These are phyloP conservation scores for Gamarada debralockiae DNA, from an alignment of 495 filamentous ascomycete genomes.

Conservation along the genomic window DNA sequence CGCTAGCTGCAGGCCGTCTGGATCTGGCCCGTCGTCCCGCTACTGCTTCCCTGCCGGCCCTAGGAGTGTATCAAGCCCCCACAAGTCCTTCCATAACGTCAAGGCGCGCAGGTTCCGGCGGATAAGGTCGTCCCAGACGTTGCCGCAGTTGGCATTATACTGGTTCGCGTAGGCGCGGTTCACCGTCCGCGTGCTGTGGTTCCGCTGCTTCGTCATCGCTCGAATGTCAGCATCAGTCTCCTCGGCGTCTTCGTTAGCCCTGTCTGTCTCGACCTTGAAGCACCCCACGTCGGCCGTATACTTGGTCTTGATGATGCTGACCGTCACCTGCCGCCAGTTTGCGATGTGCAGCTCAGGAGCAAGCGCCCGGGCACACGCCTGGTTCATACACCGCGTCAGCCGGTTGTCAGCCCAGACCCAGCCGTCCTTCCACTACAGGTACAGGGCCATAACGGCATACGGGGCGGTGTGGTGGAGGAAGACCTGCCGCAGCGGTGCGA, in stretches of 20 bases:
- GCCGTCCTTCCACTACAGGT: conserved; percentile 3
- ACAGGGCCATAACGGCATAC: conserved; percentile 1
- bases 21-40: background rate
- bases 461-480: conserved; percentile 6
- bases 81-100: conserved; percentile 10
- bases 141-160: conserved; percentile 7
- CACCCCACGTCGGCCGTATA: background rate
- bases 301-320: conserved; percentile 8
- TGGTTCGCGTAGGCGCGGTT: conserved; percentile 8
- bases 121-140: conserved; percentile 9
- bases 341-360: background rate
- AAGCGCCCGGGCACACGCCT: background rate
- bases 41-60: background rate
- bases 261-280: background rate
- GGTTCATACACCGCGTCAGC: conserved; percentile 1
- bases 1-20: background rate
- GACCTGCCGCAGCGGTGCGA: conserved; percentile 1
- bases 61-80: conserved; percentile 3
- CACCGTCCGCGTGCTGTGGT: conserved; percentile 11
- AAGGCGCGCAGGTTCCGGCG: conserved; percentile 3
- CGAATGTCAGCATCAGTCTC: conserved; percentile 3
- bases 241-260: background rate
- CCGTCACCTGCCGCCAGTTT: conserved; percentile 1
- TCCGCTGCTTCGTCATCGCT: conserved; percentile 6
- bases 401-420: conserved; percentile 5